phyloP scores from a whole-genome alignment of 2,329 filamentous ascomycete species.

The Paracoccidioides lutzii region DNA sequence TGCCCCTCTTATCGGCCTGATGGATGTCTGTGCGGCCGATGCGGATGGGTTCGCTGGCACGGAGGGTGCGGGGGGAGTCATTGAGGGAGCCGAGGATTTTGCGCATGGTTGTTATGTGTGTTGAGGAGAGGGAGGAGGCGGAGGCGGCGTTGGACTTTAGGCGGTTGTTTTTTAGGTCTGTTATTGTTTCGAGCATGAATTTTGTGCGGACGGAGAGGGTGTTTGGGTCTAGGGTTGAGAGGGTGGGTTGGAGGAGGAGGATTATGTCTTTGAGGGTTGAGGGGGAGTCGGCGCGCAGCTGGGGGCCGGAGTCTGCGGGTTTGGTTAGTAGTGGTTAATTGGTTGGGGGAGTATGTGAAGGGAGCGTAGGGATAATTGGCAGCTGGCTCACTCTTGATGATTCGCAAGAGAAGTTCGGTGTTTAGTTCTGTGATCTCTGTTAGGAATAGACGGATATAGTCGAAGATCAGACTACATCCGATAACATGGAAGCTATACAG shows the following conservation, averaged over 20 bases:
- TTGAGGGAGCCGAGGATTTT: slow-evolving; percentile 71
- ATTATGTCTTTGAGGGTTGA: slow-evolving; percentile 82
- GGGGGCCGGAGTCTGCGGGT: slow-evolving; percentile 52
- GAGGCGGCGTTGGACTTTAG: slow-evolving; percentile 56
- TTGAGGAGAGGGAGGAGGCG: slow-evolving; percentile 59
- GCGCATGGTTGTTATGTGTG: slow-evolving; percentile 79
- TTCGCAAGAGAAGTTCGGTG: slow-evolving; percentile 72
- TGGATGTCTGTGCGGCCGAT: slow-evolving; percentile 72
- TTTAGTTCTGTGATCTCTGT: slow-evolving; percentile 66
- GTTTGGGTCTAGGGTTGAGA: slow-evolving; percentile 52
- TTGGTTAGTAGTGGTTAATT: slow-evolving; percentile 9
- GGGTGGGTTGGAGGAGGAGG: slow-evolving; percentile 58
- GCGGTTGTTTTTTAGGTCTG: slow-evolving; percentile 86
- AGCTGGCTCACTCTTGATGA: slow-evolving; percentile 51
- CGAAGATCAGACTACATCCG: slow-evolving; percentile 71
- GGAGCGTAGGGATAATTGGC: not conserved
- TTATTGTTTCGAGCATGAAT: slow-evolving; percentile 96
- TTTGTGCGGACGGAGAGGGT: slow-evolving; percentile 77
- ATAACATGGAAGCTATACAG: slow-evolving; percentile 89
- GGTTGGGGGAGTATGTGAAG: not conserved
- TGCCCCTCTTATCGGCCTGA: slow-evolving; percentile 72
- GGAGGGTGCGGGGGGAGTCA: slow-evolving; percentile 47
- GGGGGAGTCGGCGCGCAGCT: slow-evolving; percentile 79
- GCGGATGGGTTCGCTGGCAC: slow-evolving; percentile 67
- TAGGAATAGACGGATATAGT: slow-evolving; percentile 73